Evolutionary conservation across 129 eudicot species (phyloP), one percentile per base, ranked within the genome.

Genomic region (Arctium lappa): DNA sequence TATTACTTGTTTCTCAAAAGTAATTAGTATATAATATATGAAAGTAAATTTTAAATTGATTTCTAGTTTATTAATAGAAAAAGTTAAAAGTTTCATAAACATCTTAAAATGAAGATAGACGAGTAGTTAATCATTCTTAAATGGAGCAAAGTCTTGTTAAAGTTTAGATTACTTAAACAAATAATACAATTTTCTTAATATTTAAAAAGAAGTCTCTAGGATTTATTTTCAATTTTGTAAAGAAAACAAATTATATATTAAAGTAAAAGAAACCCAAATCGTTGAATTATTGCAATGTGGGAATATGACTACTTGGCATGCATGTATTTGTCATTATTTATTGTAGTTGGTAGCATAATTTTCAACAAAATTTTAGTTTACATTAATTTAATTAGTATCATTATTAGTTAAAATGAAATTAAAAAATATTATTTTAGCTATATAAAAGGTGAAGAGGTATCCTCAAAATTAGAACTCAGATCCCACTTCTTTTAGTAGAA

Each of bases 381-480:
- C 22, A 60, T 22, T 22, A 33, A 3, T 13, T 79, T 11, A 40
- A 11, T 60, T 36, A 76, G 10, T 66, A 33, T 15, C 22, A 33
- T 2, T 8, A 34, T 38, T 13, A 15, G 31, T 33, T 46, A 12
- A 33, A 42, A 73, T 4, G 18, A 36, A 18, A 72, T 62, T 60
- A 38, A 50, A 80, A 38, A 32, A 29, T 16, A 56, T n/a, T 1
- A 11, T 22, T 30, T 80, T 33, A 33, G 63, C 71, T 89, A 86
- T 86, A 86, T n/a, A 81, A 86, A 69, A 88, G 87, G 75, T 38
- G 77, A 13, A 7, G 72, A 34, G 40, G 86, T 7, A 29, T 30
- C 46, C 80, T 53, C 62, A 56, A 80, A 84, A 60, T 16, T 84
- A 84, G 80, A 83, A 77, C 81, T 38, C 74, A 84, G 6, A 87